Conservation (phyloP, 2,329 filamentous ascomycete genomes). For the Aaosphaeria pasadenensis region DNA sequence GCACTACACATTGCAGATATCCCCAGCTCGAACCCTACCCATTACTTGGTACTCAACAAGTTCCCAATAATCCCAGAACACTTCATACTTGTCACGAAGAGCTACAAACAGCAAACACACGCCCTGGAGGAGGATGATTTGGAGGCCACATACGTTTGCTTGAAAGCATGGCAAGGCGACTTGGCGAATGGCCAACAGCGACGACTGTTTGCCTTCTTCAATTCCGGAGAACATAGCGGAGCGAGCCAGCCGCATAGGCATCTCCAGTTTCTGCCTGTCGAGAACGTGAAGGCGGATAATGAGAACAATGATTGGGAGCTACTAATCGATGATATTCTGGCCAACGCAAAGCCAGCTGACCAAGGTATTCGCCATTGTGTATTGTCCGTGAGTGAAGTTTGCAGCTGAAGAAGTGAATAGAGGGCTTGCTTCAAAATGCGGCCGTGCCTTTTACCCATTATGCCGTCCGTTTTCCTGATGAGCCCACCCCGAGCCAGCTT, state of each 20-base stretch:
- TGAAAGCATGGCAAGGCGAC: slow-evolving; percentile 52
- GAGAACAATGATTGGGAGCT: slow-evolving; percentile 43
- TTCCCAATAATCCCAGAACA: slow-evolving; percentile 69
- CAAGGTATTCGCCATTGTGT: not conserved
- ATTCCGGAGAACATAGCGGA: slow-evolving; percentile 65
- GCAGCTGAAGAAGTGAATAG: not conserved
- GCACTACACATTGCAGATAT: slow-evolving; percentile 56
- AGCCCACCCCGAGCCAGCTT: slow-evolving; percentile 38
- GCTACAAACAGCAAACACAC: slow-evolving; percentile 63
- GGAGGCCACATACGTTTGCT: slow-evolving; percentile 59
- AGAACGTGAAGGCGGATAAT: slow-evolving; percentile 56
- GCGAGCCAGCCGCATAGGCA: slow-evolving; percentile 71
- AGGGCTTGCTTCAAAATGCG: slow-evolving; percentile 13
- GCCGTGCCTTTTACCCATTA: slow-evolving; percentile 52
- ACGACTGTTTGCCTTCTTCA: slow-evolving; percentile 64
- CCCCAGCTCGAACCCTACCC: slow-evolving; percentile 42
- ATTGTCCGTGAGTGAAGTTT: slow-evolving; percentile 2
- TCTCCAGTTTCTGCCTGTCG: slow-evolving; percentile 67
- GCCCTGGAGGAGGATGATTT: slow-evolving; percentile 61
- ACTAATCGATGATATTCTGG: slow-evolving; percentile 45
- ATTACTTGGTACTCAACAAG: slow-evolving; percentile 71
- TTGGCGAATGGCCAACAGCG: slow-evolving; percentile 13
- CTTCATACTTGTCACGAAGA: slow-evolving; percentile 68
- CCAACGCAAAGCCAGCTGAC: slow-evolving; percentile 6
- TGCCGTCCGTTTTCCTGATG: slow-evolving; percentile 38